Evolutionary conservation across 2,329 filamentous ascomycete genomes (phyloP), one percentile per base, ranked within the genome.

Genomic region (Verticillium isaacii): DNA sequence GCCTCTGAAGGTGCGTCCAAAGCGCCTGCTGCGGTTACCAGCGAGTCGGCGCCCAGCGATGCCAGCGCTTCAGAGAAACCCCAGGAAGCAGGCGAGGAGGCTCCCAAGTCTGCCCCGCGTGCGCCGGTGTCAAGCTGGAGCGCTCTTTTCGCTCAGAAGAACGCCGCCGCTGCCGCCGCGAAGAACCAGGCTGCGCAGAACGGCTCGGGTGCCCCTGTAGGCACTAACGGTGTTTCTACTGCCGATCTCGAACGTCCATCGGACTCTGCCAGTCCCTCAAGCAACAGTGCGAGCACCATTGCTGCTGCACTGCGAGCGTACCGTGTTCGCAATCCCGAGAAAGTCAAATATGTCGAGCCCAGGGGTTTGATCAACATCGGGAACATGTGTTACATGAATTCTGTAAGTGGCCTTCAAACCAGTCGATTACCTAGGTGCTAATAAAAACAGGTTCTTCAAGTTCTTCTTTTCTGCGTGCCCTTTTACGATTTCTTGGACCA

Each of bases 361-460:
- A 87, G 94, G 67, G 95, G 95, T 57, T 84, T 99, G 71, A 91
- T 97, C 68, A 99, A 99, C 77, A 96, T 94, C 50, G 95, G 95
- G 58, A 98, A 99, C 73, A 96, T 98, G 91, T 99, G 95, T 77
- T 99, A 99, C 78, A 98, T 99, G 95, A 99, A 98, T 80, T 97
- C 95, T 66, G 94, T 97, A 83, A 78, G 91, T 79, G 11, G 14
- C 6, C 14, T 17, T 2, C 25, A 7, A 2, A 12, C 12, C 25
- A 5, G 25, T 57, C 9, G 12, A n/a, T 17, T 36, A 17, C 19
- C 5, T 23, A 9, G 29, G 19, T 32, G 37, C 60, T 32, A 45
- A 59, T 36, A 34, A 57, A 9, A 25, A 25, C 67, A 97, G 93
- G 89, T 98, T 74, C 84, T 99, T 67, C 95, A 99, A 89, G 91